phyloP scores from a whole-genome alignment of 2,329 filamentous ascomycete genomes.

The Rhynchosporium graminicola region DNA sequence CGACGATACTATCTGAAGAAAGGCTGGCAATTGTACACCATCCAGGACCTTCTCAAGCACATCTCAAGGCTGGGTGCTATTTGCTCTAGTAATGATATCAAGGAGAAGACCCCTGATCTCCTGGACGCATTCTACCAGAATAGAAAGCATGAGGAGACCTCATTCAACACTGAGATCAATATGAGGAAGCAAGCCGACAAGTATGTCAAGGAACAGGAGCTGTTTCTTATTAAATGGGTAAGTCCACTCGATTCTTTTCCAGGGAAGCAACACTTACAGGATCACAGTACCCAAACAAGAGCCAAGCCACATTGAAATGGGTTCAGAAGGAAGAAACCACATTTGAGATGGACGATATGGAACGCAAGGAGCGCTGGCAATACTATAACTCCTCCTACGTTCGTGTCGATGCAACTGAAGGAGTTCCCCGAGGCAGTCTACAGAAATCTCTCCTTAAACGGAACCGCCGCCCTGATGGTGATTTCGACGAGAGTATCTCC shows the following conservation, averaged over 20 bases:
- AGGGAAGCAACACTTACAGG: background rate
- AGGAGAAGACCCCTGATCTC: conserved; percentile 92
- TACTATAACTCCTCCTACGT: conserved; percentile 95
- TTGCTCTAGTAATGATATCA: conserved; percentile 83
- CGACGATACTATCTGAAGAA: conserved; percentile 88
- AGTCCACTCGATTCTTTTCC: conserved; percentile 46
- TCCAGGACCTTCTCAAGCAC: conserved; percentile 83
- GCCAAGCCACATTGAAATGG: conserved; percentile 72
- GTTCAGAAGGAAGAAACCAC: conserved; percentile 70
- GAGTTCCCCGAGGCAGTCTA: conserved; percentile 64
- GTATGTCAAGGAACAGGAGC: conserved; percentile 86
- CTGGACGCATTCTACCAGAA: conserved; percentile 83
- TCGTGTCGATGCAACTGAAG: conserved; percentile 84
- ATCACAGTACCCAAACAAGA: conserved; percentile 62
- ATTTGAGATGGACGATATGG: conserved; percentile 86
- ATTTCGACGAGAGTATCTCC: conserved; percentile 64
- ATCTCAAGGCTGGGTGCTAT: conserved; percentile 77
- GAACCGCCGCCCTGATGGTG: conserved; percentile 62
- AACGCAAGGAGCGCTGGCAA: conserved; percentile 81
- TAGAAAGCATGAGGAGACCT: conserved; percentile 80
- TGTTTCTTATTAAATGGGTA: conserved; percentile 90
- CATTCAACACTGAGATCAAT: conserved; percentile 85
- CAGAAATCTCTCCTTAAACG: conserved; percentile 70
- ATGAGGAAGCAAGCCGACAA: conserved; percentile 92
- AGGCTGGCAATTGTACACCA: conserved; percentile 91